Evolutionary conservation across 2,329 filamentous ascomycete species (phyloP), one percentile per base, ranked within the genome.

Genomic region (Dactylellina drechsleri): DNA sequence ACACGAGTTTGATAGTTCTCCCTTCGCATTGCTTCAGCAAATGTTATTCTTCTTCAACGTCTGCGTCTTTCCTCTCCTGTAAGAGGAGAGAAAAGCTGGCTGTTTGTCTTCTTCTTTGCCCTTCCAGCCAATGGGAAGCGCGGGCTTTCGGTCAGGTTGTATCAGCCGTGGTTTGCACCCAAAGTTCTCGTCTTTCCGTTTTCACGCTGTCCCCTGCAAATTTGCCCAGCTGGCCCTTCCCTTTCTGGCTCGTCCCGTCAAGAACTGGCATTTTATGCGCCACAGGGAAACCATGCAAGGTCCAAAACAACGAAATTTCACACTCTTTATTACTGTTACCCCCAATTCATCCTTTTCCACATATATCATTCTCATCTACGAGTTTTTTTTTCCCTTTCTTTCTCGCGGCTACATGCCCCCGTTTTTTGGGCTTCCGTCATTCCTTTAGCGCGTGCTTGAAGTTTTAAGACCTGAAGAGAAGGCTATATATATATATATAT

Each of bases 251-350:
- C 59, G 41, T 75, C 71, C 71, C 71, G 58, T 75, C 28, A 75
- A 67, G 64, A 64, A 67, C 71, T 75, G 71, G 71, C 71, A 68
- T 67, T 68, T 75, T 68, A 68, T 75, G 71, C 71, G 71, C 71
- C 71, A 75, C 71, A 75, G 59, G 58, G 49, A 67, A 58, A 74
- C 61, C 64, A 75, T 68, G 64, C 64, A 75, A 68, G 64, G 71
- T 68, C 71, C 31, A 67, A 75, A 75, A 75, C 71, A 75, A 75
- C 71, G 62, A 75, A 75, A 75, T 75, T 68, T 75, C 71, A 75
- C 62, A 68, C 61, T 64, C 31, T 36, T 36, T 36, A 36, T 36
- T 36, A 23, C 2, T 36, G 31, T 36, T 68, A 68, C 71, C 71
- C 70, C 71, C 71, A 68, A 65, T 53, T 65, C 28, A 66, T 54